Conservation (phyloP, 495 filamentous ascomycete species). For the Pyrenula massariospora region DNA sequence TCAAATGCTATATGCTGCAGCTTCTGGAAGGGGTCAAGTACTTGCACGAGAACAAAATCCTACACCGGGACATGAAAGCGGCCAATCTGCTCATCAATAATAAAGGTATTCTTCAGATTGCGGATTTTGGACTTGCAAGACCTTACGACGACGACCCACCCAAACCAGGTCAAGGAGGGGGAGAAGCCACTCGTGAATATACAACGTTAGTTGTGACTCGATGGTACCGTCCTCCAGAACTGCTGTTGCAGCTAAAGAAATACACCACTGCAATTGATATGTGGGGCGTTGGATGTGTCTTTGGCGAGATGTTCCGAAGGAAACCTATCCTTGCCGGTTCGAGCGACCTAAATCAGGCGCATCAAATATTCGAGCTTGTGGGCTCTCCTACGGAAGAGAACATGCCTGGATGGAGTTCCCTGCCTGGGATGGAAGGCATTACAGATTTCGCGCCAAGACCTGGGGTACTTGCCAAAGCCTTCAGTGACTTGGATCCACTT, state of each 20-base stretch:
- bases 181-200: conserved; percentile 81
- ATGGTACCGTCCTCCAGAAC: conserved; percentile 94
- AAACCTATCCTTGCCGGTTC: conserved; percentile 87
- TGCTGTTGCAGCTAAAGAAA: conserved; percentile 69
- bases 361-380: conserved; percentile 87
- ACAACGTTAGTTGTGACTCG: conserved; percentile 89
- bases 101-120: conserved; percentile 85
- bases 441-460: conserved; percentile 49
- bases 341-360: conserved; percentile 78
- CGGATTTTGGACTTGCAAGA: conserved; percentile 89
- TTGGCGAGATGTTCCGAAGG: conserved; percentile 94
- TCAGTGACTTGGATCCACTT: conserved; percentile 49
- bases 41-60: conserved; percentile 77
- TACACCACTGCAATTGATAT: conserved; percentile 97
- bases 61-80: conserved; percentile 98
- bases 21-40: conserved; percentile 82
- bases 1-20: conserved; percentile 97
- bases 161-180: conserved; percentile 65
- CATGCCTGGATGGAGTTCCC: conserved; percentile 80
- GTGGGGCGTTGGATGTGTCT: conserved; percentile 97
- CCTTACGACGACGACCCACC: conserved; percentile 85
- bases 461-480: conserved; percentile 57
- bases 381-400: conserved; percentile 81
- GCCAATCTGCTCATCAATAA: conserved; percentile 97
- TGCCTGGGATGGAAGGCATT: conserved; percentile 73